Evolutionary conservation across 495 filamentous ascomycete genomes (phyloP).

Genomic region (Penicillium alfredii): DNA sequence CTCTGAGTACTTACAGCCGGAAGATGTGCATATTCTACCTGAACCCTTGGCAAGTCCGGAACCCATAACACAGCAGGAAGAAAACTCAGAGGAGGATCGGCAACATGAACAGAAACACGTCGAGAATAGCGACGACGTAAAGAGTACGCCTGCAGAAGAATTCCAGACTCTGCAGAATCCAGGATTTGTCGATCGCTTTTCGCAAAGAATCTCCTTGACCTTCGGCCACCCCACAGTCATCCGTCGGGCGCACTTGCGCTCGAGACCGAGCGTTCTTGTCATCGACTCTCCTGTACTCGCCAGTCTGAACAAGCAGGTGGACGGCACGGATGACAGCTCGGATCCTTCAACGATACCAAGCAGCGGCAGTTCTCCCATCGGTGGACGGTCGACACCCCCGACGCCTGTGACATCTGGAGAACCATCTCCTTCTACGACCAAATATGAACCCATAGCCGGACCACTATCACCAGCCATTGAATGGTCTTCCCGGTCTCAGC

Average conservation of each 20-base stretch:
- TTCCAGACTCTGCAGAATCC: conserved; percentile 30
- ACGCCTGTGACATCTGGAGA: conserved; percentile 34
- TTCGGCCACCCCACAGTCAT: conserved; percentile 52
- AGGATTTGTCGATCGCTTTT: conserved; percentile 41
- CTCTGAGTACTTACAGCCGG: too few species aligned
- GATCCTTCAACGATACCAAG: conserved; percentile 33
- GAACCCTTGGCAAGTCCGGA: too few species aligned
- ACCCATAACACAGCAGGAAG: background rate
- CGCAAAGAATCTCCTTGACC: conserved; percentile 44
- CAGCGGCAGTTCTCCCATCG: conserved; percentile 27
- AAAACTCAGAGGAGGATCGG: background rate
- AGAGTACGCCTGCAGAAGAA: conserved; percentile 9
- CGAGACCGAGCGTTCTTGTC: conserved; percentile 37
- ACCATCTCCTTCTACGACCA: conserved; percentile 17
- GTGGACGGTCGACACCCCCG: conserved; percentile 30
- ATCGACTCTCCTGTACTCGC: conserved; percentile 16
- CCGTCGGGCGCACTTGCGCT: conserved; percentile 39
- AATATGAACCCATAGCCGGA: conserved; percentile 11
- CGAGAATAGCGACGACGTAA: conserved; percentile 2
- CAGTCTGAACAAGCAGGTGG: conserved; percentile 16
- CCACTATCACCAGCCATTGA: conserved; percentile 1
- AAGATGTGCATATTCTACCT: too few species aligned
- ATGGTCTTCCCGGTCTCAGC: conserved; percentile 5
- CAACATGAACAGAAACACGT: background rate
- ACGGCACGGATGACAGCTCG: conserved; percentile 34